Evolutionary conservation across 2,329 filamentous ascomycete species (phyloP).

Genomic region (Beauveria varroae): DNA sequence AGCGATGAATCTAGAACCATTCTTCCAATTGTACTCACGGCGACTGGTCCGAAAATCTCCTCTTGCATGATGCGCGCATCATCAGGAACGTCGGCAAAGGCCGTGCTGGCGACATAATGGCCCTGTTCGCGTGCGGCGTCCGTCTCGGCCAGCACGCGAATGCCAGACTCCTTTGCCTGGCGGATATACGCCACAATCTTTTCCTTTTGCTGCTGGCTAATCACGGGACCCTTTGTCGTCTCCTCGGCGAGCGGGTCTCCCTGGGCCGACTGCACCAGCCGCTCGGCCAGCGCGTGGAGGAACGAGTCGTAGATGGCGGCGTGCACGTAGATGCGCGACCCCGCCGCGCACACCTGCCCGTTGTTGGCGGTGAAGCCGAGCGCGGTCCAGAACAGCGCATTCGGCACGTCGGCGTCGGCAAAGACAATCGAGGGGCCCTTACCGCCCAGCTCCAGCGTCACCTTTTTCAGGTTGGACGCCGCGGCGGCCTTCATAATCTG

Average conservation of each 20-base stretch:
- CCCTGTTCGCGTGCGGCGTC: slow-evolving; percentile 15
- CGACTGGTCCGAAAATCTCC: slow-evolving; percentile 26
- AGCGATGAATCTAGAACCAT: neutral
- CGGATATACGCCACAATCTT: slow-evolving; percentile 53
- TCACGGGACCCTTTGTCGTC: slow-evolving; percentile 31
- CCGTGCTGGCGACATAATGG: slow-evolving; percentile 23
- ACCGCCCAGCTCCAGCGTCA: slow-evolving; percentile 53
- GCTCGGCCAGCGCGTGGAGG: slow-evolving; percentile 48
- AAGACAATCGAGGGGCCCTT: slow-evolving; percentile 55
- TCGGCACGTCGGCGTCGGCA: slow-evolving; percentile 38
- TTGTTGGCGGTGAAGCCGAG: slow-evolving; percentile 30
- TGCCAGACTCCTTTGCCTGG: slow-evolving; percentile 15
- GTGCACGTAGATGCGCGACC: slow-evolving; percentile 52
- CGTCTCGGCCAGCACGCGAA: neutral
- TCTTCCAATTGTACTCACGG: slow-evolving; percentile 5
- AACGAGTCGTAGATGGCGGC: slow-evolving; percentile 51
- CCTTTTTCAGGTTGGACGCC: slow-evolving; percentile 46
- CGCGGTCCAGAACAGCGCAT: slow-evolving; percentile 31
- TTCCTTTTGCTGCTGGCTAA: slow-evolving; percentile 57
- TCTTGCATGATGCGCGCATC: slow-evolving; percentile 21
- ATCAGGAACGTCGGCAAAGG: slow-evolving; percentile 21
- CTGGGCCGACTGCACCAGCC: slow-evolving; percentile 37
- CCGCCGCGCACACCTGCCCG: slow-evolving; percentile 54
- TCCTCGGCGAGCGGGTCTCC: slow-evolving; percentile 19
- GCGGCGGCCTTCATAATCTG: slow-evolving; percentile 62